Conservation (phyloP, 1,139 yeast species). For the Oligophagozyma castellii region DNA sequence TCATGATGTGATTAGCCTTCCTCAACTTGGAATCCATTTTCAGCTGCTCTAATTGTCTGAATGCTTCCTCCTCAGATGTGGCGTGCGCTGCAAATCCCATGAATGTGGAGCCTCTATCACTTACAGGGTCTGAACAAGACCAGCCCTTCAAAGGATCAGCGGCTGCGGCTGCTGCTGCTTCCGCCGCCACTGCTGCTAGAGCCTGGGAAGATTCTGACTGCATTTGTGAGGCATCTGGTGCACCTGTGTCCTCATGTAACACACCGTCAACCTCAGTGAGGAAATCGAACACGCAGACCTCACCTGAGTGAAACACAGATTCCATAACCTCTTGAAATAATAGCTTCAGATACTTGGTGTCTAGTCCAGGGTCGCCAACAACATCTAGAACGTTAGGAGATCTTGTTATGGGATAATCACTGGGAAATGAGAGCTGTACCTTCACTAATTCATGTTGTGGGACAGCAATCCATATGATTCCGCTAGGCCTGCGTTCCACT, state of each 20-base stretch:
- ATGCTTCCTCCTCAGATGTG: conserved; percentile 51
- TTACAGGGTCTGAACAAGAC: conserved; percentile 61
- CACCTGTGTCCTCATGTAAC: conserved; percentile 28
- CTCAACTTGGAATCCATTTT: conserved; percentile 53
- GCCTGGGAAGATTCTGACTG: conserved; percentile 3
- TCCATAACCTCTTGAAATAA: conserved; percentile 37
- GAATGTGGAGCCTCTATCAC: conserved; percentile 78
- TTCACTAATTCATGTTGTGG: conserved; percentile 51
- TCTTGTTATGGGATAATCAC: conserved; percentile 46
- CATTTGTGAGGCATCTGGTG: conserved; percentile 1
- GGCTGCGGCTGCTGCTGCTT: conserved; percentile 5
- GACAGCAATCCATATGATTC: conserved; percentile 32
- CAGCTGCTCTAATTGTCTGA: conserved; percentile 35
- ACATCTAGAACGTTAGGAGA: conserved; percentile 46
- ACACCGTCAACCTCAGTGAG: conserved; percentile 50
- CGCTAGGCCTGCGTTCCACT: conserved; percentile 29
- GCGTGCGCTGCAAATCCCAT: conserved; percentile 62
- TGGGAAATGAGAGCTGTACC: conserved; percentile 58
- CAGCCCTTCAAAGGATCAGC: conserved; percentile 50
- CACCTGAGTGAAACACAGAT: conserved; percentile 39
- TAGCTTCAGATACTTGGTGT: conserved; percentile 31
- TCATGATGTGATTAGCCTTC: conserved; percentile 67
- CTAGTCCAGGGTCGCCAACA: conserved; percentile 25
- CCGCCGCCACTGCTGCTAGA: conserved; percentile 1
- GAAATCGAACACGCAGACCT: conserved; percentile 71